Evolutionary conservation across 371 early-diverging fungal genomes (phyloP).

Genomic region (Syncephalastrum sp.): DNA sequence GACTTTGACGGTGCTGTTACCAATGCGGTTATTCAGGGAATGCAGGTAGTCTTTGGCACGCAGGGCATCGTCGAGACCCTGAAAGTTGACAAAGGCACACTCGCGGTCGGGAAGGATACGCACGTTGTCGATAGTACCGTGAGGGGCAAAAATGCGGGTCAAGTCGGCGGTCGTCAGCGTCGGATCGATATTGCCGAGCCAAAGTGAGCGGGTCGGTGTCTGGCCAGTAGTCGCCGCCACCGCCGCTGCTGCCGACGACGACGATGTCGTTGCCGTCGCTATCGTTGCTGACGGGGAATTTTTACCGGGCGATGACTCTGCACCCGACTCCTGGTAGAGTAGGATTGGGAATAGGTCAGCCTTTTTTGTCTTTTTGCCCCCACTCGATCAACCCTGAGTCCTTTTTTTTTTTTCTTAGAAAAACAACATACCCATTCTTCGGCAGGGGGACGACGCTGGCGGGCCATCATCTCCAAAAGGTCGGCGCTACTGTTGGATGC

Average conservation of each 20-base stretch:
- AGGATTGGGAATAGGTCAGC: too few relatives aligned
- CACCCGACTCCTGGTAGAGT: too few relatives aligned
- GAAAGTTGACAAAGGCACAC: conserved; percentile 50
- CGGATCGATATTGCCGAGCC: conserved; percentile 92
- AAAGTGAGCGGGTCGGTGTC: conserved; percentile 81
- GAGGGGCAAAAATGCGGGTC: conserved; percentile 75
- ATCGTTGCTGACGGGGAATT: conserved; percentile 1
- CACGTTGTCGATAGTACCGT: conserved; percentile 89
- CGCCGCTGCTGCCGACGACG: conserved; percentile 15
- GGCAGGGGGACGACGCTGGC: conserved; percentile 24
- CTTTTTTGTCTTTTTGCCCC: too few relatives aligned
- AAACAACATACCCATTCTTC: neutral
- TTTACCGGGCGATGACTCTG: neutral
- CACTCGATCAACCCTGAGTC: neutral
- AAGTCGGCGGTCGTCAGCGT: conserved; percentile 76
- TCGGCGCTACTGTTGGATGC: conserved; percentile 42
- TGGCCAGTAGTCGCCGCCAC: conserved; percentile 24
- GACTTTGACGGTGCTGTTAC: conserved; percentile 47
- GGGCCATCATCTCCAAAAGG: conserved; percentile 36
- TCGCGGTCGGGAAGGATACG: conserved; percentile 80
- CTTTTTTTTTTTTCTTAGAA: neutral
- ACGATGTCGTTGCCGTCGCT: conserved; percentile 6
- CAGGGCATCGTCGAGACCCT: conserved; percentile 33
- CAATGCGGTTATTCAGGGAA: conserved; percentile 19
- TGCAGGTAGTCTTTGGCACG: conserved; percentile 34